phyloP scores from a whole-genome alignment of 345 rosid species.

The Durio zibethinus region DNA sequence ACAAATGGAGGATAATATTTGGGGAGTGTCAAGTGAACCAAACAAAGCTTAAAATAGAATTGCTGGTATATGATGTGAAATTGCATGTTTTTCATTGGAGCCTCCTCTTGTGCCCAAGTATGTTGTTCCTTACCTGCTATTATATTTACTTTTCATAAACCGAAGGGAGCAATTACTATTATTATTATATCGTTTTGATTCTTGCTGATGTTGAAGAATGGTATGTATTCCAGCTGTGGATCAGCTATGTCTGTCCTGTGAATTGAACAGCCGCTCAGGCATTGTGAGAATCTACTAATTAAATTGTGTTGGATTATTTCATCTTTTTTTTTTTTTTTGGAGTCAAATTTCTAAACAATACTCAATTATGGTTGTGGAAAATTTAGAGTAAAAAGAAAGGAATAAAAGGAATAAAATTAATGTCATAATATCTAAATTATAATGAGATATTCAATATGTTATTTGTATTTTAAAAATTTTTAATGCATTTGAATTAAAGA shows the following conservation, averaged over 20 bases:
- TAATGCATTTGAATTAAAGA: too few relatives aligned
- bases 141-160: not conserved
- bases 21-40: not conserved
- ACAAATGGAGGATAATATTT: not conserved
- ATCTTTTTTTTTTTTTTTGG: not conserved
- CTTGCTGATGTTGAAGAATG: not conserved
- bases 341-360: not conserved
- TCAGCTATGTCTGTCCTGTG: not conserved
- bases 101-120: not conserved
- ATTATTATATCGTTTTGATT: not conserved
- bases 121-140: not conserved
- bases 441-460: too few relatives aligned
- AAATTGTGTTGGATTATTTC: not conserved
- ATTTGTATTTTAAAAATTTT: too few relatives aligned
- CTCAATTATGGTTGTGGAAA: not conserved
- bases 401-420: too few relatives aligned
- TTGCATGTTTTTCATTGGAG: not conserved
- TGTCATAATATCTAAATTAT: too few relatives aligned
- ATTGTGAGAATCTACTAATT: not conserved
- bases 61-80: not conserved
- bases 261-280: not conserved
- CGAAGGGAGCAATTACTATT: not conserved
- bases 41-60: not conserved
- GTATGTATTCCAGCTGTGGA: not conserved
- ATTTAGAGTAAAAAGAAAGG: not conserved